Conservation (phyloP, 2,329 filamentous ascomycete species). For the Xylaria sp. region DNA sequence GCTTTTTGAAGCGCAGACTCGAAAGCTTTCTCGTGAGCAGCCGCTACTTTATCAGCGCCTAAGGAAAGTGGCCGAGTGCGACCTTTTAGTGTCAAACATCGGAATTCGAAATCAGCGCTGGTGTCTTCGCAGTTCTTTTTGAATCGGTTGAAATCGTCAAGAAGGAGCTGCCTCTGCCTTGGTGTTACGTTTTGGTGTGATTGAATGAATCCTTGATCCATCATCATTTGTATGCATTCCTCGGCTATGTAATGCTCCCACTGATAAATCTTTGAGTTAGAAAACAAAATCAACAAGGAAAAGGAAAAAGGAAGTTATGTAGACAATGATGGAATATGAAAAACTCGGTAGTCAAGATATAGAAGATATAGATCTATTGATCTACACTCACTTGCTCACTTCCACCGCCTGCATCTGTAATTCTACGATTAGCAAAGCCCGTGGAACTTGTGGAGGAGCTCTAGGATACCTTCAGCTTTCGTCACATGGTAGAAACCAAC, state of each 20-base stretch:
- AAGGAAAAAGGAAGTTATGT: too few relatives aligned
- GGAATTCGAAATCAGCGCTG: background rate
- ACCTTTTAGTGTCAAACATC: background rate
- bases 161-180: background rate
- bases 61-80: background rate
- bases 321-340: background rate
- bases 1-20: conserved; percentile 2
- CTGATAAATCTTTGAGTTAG: background rate
- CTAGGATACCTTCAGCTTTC: background rate
- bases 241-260: conserved; percentile 8
- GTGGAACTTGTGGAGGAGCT: background rate
- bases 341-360: background rate
- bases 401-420: conserved; percentile 13
- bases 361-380: too few relatives aligned
- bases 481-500: conserved; percentile 8
- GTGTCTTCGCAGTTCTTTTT: background rate
- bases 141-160: conserved; percentile 3
- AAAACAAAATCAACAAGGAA: background rate
- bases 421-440: background rate
- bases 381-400: conserved; percentile 9
- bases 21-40: background rate
- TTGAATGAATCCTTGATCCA: background rate
- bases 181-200: background rate
- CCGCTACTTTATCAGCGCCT: background rate
- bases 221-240: background rate